Evolutionary conservation across 495 filamentous ascomycete genomes (phyloP).

Genomic region (Astrocystis sublimbata): DNA sequence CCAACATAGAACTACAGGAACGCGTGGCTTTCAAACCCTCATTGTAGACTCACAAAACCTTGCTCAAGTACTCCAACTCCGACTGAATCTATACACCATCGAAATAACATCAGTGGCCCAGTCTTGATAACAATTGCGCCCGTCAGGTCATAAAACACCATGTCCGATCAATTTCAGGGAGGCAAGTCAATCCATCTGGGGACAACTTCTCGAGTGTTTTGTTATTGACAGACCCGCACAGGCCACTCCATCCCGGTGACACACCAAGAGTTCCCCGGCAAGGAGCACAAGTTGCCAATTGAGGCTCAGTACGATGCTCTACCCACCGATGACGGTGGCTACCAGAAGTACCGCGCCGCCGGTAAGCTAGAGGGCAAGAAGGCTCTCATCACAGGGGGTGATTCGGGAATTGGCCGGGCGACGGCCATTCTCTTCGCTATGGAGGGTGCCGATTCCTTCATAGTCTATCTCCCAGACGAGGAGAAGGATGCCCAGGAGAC

Average conservation of each 20-base stretch:
- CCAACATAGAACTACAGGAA: not conserved
- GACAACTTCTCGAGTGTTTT: not conserved
- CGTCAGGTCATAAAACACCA: too few relatives aligned
- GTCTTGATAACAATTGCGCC: too few relatives aligned
- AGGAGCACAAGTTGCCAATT: constrained; percentile 63
- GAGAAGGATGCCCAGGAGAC: constrained; percentile 77
- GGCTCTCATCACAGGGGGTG: constrained; percentile 80
- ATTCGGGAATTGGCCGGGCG: constrained; percentile 79
- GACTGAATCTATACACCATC: too few relatives aligned
- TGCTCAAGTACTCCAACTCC: too few relatives aligned
- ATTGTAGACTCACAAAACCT: too few relatives aligned
- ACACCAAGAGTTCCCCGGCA: constrained; percentile 66
- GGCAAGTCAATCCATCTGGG: constrained; percentile 37
- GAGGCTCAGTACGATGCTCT: constrained; percentile 66
- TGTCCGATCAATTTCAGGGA: constrained; percentile 53
- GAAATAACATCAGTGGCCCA: too few relatives aligned
- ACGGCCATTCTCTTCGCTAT: constrained; percentile 78
- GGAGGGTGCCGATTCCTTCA: constrained; percentile 76
- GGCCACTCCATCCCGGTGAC: constrained; percentile 71
- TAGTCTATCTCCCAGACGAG: constrained; percentile 75
- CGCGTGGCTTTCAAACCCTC: too few relatives aligned
- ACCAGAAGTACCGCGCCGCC: constrained; percentile 74
- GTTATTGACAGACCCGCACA: too few relatives aligned
- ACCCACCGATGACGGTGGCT: constrained; percentile 68
- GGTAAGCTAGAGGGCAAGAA: constrained; percentile 74